Conservation (phyloP, 169 alveolate genomes). For the Theileria orientalis region DNA sequence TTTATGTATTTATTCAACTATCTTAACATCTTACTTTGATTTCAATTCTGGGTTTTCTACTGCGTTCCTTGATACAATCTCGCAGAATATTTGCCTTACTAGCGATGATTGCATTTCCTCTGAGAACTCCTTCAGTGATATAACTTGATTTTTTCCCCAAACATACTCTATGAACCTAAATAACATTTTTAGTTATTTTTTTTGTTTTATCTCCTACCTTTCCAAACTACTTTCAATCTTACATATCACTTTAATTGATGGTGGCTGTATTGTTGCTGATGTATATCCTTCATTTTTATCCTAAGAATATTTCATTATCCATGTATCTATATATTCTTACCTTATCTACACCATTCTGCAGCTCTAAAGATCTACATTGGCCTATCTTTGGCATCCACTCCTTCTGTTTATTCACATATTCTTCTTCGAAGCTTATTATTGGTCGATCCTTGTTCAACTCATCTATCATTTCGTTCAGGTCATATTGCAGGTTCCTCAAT, state of each 20-base stretch:
- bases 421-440: not conserved
- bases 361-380: too few relatives aligned
- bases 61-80: conserved; percentile 20
- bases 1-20: not conserved
- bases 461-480: conserved; percentile 27
- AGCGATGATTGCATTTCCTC: conserved; percentile 67
- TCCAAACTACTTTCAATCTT: conserved; percentile 31
- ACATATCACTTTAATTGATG: conserved; percentile 47
- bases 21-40: conserved; percentile 49
- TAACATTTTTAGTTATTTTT: not conserved
- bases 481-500: conserved; percentile 49
- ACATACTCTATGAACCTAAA: conserved; percentile 27
- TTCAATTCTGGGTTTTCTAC: conserved; percentile 1
- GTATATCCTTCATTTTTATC: conserved; percentile 17
- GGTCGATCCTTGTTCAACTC: conserved; percentile 26
- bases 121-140: conserved; percentile 23
- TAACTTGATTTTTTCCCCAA: conserved; percentile 20
- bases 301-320: not conserved
- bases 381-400: too few relatives aligned
- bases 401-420: not conserved
- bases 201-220: conserved; percentile 20
- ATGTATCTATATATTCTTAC: not conserved
- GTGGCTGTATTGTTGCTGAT: conserved; percentile 31
- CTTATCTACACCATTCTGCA: too few relatives aligned
- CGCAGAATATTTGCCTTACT: conserved; percentile 60